phyloP scores from a whole-genome alignment of 2,329 filamentous ascomycete genomes.

The Penicillium sp. region DNA sequence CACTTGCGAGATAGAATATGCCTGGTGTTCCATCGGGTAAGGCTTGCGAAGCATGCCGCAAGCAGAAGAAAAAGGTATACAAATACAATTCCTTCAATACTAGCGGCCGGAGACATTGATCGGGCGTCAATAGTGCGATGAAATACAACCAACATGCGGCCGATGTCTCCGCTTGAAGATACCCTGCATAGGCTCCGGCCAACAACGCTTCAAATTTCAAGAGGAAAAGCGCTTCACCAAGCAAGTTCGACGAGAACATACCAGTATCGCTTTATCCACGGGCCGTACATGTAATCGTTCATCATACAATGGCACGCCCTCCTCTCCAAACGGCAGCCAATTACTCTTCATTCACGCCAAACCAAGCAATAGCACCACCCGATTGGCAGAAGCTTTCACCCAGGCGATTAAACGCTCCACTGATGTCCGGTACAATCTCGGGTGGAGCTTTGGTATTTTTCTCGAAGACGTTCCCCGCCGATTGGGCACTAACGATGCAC shows the following conservation, averaged over 20 bases:
- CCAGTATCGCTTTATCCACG: background rate
- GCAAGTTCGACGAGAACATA: background rate
- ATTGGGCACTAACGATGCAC: conserved; percentile 51
- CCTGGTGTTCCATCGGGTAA: conserved; percentile 57
- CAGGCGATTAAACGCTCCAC: conserved; percentile 40
- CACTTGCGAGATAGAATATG: conserved; percentile 40
- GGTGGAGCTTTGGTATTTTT: conserved; percentile 52
- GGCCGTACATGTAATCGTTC: background rate
- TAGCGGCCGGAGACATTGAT: background rate
- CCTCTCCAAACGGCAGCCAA: background rate
- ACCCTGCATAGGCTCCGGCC: conserved; percentile 52
- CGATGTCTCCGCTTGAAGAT: conserved; percentile 53
- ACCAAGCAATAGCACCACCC: conserved; percentile 40
- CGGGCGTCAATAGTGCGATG: conserved; percentile 49
- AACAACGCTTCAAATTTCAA: conserved; percentile 56
- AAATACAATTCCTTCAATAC: background rate
- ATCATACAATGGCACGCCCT: background rate
- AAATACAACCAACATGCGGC: conserved; percentile 49
- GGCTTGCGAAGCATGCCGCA: conserved; percentile 57
- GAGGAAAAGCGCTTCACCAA: conserved; percentile 34
- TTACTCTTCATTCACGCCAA: conserved; percentile 10
- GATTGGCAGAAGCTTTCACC: conserved; percentile 40
- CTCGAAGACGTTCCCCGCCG: conserved; percentile 51
- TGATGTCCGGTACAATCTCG: conserved; percentile 54
- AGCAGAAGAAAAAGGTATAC: conserved; percentile 58